Evolutionary conservation across 2,329 filamentous ascomycete genomes (phyloP).

Genomic region (Fusarium solani-melongenae): DNA sequence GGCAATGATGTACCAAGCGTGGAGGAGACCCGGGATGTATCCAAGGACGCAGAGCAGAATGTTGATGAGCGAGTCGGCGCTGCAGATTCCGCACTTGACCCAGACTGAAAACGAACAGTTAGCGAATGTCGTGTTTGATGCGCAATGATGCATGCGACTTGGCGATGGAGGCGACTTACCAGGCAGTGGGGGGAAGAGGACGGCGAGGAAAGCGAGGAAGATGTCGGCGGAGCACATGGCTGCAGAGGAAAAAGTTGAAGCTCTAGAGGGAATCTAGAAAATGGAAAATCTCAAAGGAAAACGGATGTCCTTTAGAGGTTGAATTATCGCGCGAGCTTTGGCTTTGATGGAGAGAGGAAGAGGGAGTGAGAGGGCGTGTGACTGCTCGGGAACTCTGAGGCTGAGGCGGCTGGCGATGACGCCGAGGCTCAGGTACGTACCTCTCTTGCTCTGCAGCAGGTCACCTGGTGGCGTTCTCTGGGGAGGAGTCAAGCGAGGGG

Average conservation of each 20-base stretch:
- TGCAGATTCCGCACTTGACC: conserved; percentile 96
- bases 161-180: conserved; percentile 58
- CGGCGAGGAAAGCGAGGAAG: conserved; percentile 72
- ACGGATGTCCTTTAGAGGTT: background rate
- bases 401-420: conserved; percentile 35
- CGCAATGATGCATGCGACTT: conserved; percentile 1
- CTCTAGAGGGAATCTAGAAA: background rate
- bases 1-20: conserved; percentile 98
- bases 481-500: conserved; percentile 21
- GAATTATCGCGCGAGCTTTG: conserved; percentile 14
- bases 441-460: conserved; percentile 6
- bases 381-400: conserved; percentile 22
- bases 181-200: conserved; percentile 73
- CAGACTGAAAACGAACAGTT: conserved; percentile 71
- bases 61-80: conserved; percentile 93
- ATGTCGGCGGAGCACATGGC: conserved; percentile 70
- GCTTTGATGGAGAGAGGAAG: conserved; percentile 15
- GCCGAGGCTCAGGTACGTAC: conserved; percentile 17
- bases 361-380: conserved; percentile 22
- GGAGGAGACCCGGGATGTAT: conserved; percentile 86
- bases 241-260: background rate
- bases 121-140: conserved; percentile 6
- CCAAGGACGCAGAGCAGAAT: conserved; percentile 86
- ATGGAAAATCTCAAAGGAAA: background rate
- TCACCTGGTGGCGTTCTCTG: conserved; percentile 33